phyloP scores from a whole-genome alignment of 441 rosid genomes.

The Cnidoscolus chayamansa region DNA sequence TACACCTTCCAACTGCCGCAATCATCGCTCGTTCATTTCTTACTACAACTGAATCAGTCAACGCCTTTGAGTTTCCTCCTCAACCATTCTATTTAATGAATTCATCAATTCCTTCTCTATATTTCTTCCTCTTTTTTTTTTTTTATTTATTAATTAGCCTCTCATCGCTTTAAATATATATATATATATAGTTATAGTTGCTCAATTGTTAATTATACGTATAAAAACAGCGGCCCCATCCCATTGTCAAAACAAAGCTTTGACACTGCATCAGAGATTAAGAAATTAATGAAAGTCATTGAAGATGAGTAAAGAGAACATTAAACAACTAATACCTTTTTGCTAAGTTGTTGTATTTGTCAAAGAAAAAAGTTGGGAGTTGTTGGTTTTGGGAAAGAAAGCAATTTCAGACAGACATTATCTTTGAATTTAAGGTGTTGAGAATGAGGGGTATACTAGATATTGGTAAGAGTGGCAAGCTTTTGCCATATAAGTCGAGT shows the following conservation, averaged over 20 bases:
- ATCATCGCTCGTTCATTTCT: conserved; percentile 50
- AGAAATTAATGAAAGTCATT: neutral
- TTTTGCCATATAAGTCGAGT: neutral
- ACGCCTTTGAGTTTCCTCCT: conserved; percentile 2
- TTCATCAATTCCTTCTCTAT: too few species aligned
- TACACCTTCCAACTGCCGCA: conserved; percentile 49
- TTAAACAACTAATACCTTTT: neutral
- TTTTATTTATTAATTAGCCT: too few species aligned
- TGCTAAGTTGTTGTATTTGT: neutral
- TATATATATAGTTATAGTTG: too few species aligned
- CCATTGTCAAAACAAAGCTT: neutral
- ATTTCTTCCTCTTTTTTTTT: too few species aligned
- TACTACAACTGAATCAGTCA: conserved; percentile 20
- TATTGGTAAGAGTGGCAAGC: too few species aligned
- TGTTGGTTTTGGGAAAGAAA: conserved; percentile 16
- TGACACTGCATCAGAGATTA: neutral
- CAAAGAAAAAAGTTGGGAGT: conserved; percentile 13
- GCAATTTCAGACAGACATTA: conserved; percentile 8
- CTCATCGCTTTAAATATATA: too few species aligned
- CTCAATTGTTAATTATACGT: neutral
- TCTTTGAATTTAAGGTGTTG: neutral
- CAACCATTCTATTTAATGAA: neutral
- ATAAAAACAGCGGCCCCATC: neutral
- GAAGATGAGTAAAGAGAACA: neutral
- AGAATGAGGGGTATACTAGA: neutral